phyloP scores from a whole-genome alignment of 345 rosid genomes.

The Eucalyptus viminalis region DNA sequence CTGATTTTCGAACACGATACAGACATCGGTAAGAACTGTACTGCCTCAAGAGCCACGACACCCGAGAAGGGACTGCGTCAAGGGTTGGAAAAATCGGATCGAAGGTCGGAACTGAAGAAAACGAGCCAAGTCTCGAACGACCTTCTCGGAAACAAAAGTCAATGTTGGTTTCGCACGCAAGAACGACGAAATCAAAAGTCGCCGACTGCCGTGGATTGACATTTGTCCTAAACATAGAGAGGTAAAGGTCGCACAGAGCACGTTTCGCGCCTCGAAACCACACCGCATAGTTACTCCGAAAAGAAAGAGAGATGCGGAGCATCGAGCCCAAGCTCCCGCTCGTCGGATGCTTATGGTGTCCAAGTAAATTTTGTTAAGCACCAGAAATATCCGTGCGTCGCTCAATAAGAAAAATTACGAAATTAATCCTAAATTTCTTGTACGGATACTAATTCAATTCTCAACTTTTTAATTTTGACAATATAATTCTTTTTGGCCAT shows the following conservation, averaged over 20 bases:
- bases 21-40: background rate
- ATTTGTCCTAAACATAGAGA: background rate
- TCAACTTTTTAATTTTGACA: background rate
- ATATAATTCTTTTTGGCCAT: accelerated
- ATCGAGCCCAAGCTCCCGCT: background rate
- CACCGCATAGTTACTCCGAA: background rate
- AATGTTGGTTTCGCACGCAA: background rate
- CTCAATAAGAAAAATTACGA: background rate
- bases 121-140: background rate
- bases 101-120: background rate
- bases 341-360: background rate
- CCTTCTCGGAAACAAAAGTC: background rate
- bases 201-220: background rate
- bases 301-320: background rate
- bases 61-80: background rate
- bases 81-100: background rate
- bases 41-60: background rate
- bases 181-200: background rate
- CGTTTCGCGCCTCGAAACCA: background rate
- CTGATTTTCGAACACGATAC: background rate
- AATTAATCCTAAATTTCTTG: background rate
- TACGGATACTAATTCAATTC: background rate
- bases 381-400: background rate
- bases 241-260: background rate
- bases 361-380: background rate